A percentile compares a stretch with the other conserved stretches of the same genome.
phyloP scores from a whole-genome alignment of 2,329 filamentous ascomycete species.

The Diplodia seriata region DNA sequence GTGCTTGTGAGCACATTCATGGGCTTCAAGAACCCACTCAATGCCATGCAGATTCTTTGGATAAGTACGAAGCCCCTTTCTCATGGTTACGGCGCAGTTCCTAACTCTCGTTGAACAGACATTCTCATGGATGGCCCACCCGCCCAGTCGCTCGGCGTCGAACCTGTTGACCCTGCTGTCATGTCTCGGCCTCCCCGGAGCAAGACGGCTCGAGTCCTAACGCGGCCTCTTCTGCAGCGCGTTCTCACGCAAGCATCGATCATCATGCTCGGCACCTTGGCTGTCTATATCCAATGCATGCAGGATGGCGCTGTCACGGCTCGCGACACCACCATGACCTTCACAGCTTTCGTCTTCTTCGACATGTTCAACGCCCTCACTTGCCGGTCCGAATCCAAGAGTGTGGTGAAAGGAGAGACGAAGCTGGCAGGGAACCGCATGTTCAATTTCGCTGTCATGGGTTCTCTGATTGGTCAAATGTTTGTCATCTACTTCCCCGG shows the following conservation, averaged over 20 bases:
- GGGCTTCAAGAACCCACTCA: slow-evolving; percentile 93
- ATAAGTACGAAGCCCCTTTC: slow-evolving; percentile 75
- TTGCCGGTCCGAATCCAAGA: slow-evolving; percentile 91
- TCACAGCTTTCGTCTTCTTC: slow-evolving; percentile 97
- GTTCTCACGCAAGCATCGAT: slow-evolving; percentile 86
- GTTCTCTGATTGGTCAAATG: slow-evolving; percentile 83
- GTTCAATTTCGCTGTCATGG: slow-evolving; percentile 94
- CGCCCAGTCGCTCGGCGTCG: slow-evolving; percentile 94
- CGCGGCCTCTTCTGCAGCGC: slow-evolving; percentile 77
- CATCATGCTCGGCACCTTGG: slow-evolving; percentile 91
- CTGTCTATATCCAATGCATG: slow-evolving; percentile 93
- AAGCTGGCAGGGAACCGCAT: slow-evolving; percentile 81
- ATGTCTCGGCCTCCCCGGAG: slow-evolving; percentile 90
- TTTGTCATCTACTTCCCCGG: slow-evolving; percentile 95
- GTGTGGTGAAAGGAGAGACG: slow-evolving; percentile 83
- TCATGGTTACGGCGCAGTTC: slow-evolving; percentile 31
- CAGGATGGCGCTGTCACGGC: slow-evolving; percentile 82
- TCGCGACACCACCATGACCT: slow-evolving; percentile 98
- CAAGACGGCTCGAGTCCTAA: slow-evolving; percentile 90
- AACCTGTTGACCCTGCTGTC: slow-evolving; percentile 90
- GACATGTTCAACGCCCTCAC: slow-evolving; percentile 99
- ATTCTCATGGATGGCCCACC: slow-evolving; percentile 99
- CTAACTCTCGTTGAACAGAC: slow-evolving; percentile 62
- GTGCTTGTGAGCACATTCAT: slow-evolving; percentile 92
- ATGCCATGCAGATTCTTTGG: slow-evolving; percentile 99